These are phyloP conservation scores for Lentinula novae-zelandiae DNA, from an alignment of 1,284 basidiomycete genomes.

Conservation along the genomic window DNA sequence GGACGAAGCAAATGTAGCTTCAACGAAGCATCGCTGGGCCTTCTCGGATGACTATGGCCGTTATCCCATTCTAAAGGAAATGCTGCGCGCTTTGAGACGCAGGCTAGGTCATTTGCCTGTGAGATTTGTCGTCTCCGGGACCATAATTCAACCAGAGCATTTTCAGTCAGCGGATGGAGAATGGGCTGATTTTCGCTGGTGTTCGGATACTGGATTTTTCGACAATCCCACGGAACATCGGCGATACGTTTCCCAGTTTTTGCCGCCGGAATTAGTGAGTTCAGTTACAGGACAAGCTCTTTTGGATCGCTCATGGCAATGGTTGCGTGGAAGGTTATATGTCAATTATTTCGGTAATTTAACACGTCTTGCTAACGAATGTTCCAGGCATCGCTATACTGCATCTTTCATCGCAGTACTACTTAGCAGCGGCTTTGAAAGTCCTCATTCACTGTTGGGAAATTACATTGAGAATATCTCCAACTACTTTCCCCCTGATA, in stretches of 20 bases:
- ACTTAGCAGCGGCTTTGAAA: neutral
- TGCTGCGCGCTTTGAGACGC: neutral
- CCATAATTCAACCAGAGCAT: neutral
- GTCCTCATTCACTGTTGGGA: neutral
- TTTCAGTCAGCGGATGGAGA: neutral
- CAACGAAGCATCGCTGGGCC: neutral
- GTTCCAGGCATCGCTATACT: neutral
- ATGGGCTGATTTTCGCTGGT: slow-evolving; percentile 9
- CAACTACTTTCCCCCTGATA: neutral
- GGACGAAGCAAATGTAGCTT: slow-evolving; percentile 8
- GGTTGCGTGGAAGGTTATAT: slow-evolving; percentile 2
- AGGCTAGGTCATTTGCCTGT: slow-evolving; percentile 3
- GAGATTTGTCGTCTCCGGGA: slow-evolving; percentile 6
- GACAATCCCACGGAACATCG: neutral
- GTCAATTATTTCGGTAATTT: too few relatives aligned
- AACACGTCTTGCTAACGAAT: neutral
- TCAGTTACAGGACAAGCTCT: neutral
- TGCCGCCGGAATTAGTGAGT: too few relatives aligned
- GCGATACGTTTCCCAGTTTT: neutral
- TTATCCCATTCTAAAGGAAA: slow-evolving; percentile 5
- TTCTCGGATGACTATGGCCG: neutral
- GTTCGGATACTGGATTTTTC: slow-evolving; percentile 8
- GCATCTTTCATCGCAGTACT: neutral
- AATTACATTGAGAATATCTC: neutral
- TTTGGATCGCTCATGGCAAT: neutral